phyloP scores from a whole-genome alignment of 768 basidiomycete species.

The Russula abietina region DNA sequence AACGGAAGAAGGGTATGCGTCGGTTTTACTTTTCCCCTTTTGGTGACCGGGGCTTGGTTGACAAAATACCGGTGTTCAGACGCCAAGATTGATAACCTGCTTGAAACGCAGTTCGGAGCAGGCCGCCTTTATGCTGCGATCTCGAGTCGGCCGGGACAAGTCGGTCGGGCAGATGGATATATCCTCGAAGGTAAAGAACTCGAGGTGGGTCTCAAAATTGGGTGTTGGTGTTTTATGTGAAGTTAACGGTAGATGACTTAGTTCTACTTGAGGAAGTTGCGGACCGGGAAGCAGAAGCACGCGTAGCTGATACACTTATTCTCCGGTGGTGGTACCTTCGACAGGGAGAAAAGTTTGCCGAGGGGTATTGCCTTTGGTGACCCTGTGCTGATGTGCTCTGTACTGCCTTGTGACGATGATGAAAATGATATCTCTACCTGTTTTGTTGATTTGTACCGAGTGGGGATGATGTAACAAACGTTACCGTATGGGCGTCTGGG shows the following conservation, averaged over 20 bases:
- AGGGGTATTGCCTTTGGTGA: neutral
- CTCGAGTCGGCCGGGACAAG: constrained; percentile 94
- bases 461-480: neutral
- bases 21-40: neutral
- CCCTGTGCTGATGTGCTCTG: neutral
- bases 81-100: constrained; percentile 84
- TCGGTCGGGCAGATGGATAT: constrained; percentile 94
- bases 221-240: neutral
- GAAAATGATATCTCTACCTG: neutral
- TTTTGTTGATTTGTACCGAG: neutral
- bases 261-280: constrained; percentile 94
- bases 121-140: constrained; percentile 94
- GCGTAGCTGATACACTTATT: constrained; percentile 36
- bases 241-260: constrained; percentile 30
- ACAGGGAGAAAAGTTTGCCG: constrained; percentile 1
- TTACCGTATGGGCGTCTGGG: neutral
- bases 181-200: constrained; percentile 98
- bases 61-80: constrained; percentile 39
- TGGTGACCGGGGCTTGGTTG: constrained; percentile 5
- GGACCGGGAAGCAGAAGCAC: constrained; percentile 94
- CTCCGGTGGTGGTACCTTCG: constrained; percentile 3
- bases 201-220: constrained; percentile 54
- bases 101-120: constrained; percentile 87
- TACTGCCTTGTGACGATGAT: neutral
- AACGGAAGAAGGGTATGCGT: constrained; percentile 79